These are phyloP conservation scores for Mycosphaerella sp. DNA, from an alignment of 2,329 filamentous ascomycete species.

Conservation along the genomic window DNA sequence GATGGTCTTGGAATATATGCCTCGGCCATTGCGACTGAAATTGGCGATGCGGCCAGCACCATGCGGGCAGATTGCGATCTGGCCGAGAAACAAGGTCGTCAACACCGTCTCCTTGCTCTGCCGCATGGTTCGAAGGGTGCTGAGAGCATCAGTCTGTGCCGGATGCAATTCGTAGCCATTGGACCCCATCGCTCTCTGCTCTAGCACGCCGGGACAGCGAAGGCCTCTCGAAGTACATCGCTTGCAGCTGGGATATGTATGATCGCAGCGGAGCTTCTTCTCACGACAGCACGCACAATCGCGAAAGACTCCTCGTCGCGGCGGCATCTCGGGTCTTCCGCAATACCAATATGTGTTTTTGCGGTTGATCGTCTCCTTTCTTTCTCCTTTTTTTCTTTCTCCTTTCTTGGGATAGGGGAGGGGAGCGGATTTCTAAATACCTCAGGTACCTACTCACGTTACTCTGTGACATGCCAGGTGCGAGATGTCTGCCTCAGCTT, in stretches of 20 bases:
- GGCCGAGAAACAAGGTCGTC: not conserved
- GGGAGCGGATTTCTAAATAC: no score
- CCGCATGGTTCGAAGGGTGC: not conserved
- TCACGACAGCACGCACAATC: not conserved
- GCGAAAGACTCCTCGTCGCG: not conserved
- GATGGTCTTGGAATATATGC: not conserved
- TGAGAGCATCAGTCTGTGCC: not conserved
- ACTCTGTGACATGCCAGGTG: no score
- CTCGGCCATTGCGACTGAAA: not conserved
- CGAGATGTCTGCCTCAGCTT: no score
- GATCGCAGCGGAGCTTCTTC: not conserved
- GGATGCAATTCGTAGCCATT: not conserved
- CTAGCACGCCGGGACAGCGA: not conserved
- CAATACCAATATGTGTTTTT: not conserved
- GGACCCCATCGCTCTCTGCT: not conserved
- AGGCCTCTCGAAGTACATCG: not conserved
- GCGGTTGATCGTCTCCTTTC: not conserved
- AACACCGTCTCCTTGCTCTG: not conserved
- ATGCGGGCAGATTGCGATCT: not conserved
- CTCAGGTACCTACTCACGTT: no score
- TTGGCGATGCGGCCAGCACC: not conserved
- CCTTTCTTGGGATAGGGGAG: no score
- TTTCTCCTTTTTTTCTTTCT: no score
- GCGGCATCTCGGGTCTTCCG: not conserved
- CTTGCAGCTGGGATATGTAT: not conserved